phyloP scores from a whole-genome alignment of 2,329 filamentous ascomycete genomes.

The Beauveria brongniartii region DNA sequence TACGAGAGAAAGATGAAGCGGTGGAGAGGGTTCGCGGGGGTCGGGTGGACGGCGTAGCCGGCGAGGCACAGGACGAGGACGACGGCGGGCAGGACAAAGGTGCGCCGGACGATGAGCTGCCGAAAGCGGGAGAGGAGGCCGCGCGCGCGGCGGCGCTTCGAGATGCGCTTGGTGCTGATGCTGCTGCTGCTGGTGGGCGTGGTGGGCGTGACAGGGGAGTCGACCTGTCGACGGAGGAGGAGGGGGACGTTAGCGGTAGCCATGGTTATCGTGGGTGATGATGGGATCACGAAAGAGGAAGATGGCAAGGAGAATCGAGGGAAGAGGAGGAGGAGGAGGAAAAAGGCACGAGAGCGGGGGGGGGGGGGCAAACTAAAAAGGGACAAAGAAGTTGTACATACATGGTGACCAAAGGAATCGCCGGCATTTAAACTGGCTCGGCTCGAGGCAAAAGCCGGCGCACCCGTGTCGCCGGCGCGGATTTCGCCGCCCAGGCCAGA shows the following conservation, averaged over 20 bases:
- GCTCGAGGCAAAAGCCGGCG: constrained; percentile 45
- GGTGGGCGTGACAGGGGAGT: constrained; percentile 10
- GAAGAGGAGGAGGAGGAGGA: too few relatives aligned
- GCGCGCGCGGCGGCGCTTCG: constrained; percentile 48
- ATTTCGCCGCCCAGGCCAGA: constrained; percentile 46
- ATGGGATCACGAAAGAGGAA: too few relatives aligned
- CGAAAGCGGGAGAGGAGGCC: constrained; percentile 39
- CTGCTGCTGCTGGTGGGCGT: not conserved
- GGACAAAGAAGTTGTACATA: not conserved
- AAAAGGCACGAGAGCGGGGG: too few relatives aligned
- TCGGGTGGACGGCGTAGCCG: constrained; percentile 68
- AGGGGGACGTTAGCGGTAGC: not conserved
- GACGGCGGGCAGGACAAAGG: constrained; percentile 58
- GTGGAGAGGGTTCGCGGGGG: constrained; percentile 68
- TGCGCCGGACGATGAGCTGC: constrained; percentile 52
- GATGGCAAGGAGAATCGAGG: not conserved
- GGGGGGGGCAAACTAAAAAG: not conserved
- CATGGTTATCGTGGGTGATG: not conserved
- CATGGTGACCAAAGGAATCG: constrained; percentile 4
- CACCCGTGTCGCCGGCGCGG: constrained; percentile 47
- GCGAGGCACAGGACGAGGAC: constrained; percentile 55
- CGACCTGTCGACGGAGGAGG: constrained; percentile 12
- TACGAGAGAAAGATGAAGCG: constrained; percentile 88
- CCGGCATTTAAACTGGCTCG: constrained; percentile 34
- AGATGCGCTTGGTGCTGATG: constrained; percentile 32